Conservation (phyloP, 176 grass and related monocot species). For the bread wheat (Triticum aestivum) region IWGSC_CS_RefSeq_v2.1 NC_057802.1:469725454-469725953, state of each 20-base stretch:
- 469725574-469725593: constrained; percentile 29
- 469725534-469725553: neutral
- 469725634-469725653: constrained; percentile 98
- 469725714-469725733: constrained; percentile 69
- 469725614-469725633: constrained; percentile 99
- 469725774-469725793: constrained; percentile 6
- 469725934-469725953: constrained; percentile 75
- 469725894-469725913: constrained; percentile 80
- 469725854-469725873: constrained; percentile 59
- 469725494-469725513: constrained; percentile 77
- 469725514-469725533: neutral
- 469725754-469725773: constrained; percentile 5
- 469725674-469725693: constrained; percentile 60
- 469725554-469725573: constrained; percentile 3
- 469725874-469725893: constrained; percentile 58
- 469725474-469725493: constrained; percentile 99
- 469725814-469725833: constrained; percentile 57
- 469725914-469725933: constrained; percentile 76
- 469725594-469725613: constrained; percentile 68
- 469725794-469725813: constrained; percentile 48
- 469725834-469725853: constrained; percentile 93
- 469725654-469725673: constrained; percentile 55
- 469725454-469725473: constrained; percentile 60
- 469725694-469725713: constrained; percentile 65
- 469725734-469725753: constrained; percentile 12